A percentile compares a stretch with the other conserved stretches of the same genome.
phyloP scores from a whole-genome alignment of 164 flowering plant genomes.

The Houttuynia cordata region DNA sequence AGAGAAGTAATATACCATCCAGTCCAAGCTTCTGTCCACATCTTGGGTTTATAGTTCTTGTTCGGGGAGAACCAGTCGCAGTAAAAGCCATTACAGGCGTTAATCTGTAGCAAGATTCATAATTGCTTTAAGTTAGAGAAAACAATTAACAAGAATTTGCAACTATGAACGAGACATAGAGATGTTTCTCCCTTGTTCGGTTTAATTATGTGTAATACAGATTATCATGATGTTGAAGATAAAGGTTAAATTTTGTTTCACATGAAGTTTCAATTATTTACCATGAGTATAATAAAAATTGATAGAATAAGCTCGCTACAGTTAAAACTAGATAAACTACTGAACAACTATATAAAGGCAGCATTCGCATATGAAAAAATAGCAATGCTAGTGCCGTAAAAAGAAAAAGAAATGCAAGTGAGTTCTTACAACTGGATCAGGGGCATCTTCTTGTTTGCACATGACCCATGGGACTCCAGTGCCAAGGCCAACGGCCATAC shows the following conservation, averaged over 20 bases:
- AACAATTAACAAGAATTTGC: neutral
- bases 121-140: neutral
- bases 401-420: neutral
- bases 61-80: constrained; percentile 95
- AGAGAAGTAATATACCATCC: constrained; percentile 47
- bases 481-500: constrained; percentile 17
- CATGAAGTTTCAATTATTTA: no score
- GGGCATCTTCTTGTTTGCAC: constrained; percentile 95
- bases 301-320: no score
- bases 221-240: no score
- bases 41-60: constrained; percentile 51
- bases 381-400: neutral
- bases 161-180: no score
- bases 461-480: constrained; percentile 89
- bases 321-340: no score
- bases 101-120: constrained; percentile 33
- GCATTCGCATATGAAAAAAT: no score
- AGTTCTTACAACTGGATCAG: constrained; percentile 55
- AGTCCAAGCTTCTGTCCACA: constrained; percentile 99
- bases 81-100: constrained; percentile 86
- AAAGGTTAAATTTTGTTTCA: no score
- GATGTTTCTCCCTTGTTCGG: no score
- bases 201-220: no score
- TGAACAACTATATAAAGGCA: neutral
- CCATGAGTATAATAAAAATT: no score